Conservation (phyloP, 257 asterid genomes). For the Jaltomata sinuosa region DNA sequence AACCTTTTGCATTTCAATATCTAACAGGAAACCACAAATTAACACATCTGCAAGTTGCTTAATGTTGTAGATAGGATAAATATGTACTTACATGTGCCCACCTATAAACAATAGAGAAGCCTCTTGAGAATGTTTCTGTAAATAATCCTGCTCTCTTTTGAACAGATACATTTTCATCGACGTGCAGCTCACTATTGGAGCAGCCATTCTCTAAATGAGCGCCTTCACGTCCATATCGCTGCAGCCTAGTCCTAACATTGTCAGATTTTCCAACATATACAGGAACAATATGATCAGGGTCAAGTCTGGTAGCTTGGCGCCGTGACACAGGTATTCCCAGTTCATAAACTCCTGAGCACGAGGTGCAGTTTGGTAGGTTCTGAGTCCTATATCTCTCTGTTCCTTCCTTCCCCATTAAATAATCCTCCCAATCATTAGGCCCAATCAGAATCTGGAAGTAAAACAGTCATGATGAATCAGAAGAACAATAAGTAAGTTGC, state of each 20-base stretch:
- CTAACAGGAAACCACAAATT: not conserved
- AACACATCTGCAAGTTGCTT: not conserved
- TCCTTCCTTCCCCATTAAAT: constrained; percentile 63
- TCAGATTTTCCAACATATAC: constrained; percentile 93
- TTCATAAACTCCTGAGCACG: constrained; percentile 83
- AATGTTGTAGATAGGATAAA: not conserved
- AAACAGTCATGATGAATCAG: not conserved
- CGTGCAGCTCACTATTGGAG: constrained; percentile 8
- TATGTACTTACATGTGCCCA: constrained; percentile 77
- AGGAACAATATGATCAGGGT: constrained; percentile 44
- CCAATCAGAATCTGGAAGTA: constrained; percentile 62
- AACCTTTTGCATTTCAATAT: not conserved
- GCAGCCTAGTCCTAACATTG: constrained; percentile 75
- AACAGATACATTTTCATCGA: not conserved
- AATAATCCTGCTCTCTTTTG: constrained; percentile 38
- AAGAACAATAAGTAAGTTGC: not conserved
- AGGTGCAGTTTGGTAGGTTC: constrained; percentile 64
- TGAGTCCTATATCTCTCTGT: constrained; percentile 69
- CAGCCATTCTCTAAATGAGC: constrained; percentile 63
- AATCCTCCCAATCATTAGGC: constrained; percentile 64
- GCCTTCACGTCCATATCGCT: constrained; percentile 92
- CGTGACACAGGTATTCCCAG: constrained; percentile 45
- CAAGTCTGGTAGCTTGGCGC: constrained; percentile 28
- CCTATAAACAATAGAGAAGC: constrained; percentile 63
- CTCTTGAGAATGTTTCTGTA: constrained; percentile 53